Evolutionary conservation across 495 filamentous ascomycete species (phyloP).

Genomic region (Talaromyces stipitatus): DNA sequence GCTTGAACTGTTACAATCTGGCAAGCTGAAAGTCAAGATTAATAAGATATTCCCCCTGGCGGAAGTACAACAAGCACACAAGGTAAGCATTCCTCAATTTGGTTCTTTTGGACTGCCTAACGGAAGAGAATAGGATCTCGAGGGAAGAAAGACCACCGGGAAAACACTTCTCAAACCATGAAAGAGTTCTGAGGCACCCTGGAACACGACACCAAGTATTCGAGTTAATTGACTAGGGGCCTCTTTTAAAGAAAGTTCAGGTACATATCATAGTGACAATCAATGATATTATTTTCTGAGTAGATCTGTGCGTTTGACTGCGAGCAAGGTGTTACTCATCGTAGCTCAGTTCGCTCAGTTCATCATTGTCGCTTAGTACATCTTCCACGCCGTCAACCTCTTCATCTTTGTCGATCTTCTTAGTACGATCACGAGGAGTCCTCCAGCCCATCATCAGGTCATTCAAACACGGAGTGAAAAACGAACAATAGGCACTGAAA

Average conservation of each 20-base stretch:
- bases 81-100: conserved; percentile 22
- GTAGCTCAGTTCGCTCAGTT: background rate
- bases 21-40: conserved; percentile 64
- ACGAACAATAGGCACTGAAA: conserved; percentile 43
- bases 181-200: too few relatives aligned
- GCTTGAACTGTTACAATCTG: conserved; percentile 59
- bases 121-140: conserved; percentile 54
- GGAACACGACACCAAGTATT: too few relatives aligned
- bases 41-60: conserved; percentile 78
- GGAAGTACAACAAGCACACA: conserved; percentile 68
- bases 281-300: too few relatives aligned
- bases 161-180: conserved; percentile 48
- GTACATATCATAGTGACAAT: too few relatives aligned
- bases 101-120: background rate
- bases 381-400: background rate
- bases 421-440: conserved; percentile 32
- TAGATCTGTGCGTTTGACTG: too few relatives aligned
- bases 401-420: conserved; percentile 9
- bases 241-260: too few relatives aligned
- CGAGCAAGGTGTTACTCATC: too few relatives aligned
- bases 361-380: background rate
- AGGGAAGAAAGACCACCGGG: conserved; percentile 75
- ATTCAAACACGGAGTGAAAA: conserved; percentile 60
- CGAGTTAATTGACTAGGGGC: too few relatives aligned
- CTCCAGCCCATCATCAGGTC: conserved; percentile 64